phyloP scores from a whole-genome alignment of 2,329 filamentous ascomycete species.

The Xylaria sp. region DNA sequence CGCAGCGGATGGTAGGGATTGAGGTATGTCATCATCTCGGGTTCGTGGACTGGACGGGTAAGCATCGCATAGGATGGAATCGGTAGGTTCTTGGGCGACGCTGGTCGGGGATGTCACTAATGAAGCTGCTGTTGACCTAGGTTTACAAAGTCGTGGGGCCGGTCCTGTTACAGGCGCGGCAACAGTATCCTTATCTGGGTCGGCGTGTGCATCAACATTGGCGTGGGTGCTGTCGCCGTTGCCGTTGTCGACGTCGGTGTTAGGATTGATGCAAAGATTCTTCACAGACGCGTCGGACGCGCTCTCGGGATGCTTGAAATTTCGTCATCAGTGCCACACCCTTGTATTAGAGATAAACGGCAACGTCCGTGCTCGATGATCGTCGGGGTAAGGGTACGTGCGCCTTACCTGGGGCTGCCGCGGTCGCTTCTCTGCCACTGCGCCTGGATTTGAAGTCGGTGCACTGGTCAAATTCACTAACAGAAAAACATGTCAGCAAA shows the following conservation, averaged over 20 bases:
- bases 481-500: conserved; percentile 5
- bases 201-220: neutral
- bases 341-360: conserved; percentile 38
- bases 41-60: conserved; percentile 30
- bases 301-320: conserved; percentile 39
- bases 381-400: neutral
- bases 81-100: conserved; percentile 19
- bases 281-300: conserved; percentile 41
- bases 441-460: neutral
- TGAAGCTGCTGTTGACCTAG: conserved; percentile 7
- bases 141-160: conserved; percentile 5
- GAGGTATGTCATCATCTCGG: conserved; percentile 38
- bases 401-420: conserved; percentile 32
- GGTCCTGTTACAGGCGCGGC: conserved; percentile 23
- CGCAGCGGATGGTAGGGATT: conserved; percentile 21
- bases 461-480: conserved; percentile 4
- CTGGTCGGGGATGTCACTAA: conserved; percentile 13
- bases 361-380: conserved; percentile 25
- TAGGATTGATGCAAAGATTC: conserved; percentile 7
- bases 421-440: neutral
- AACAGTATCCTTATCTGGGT: neutral
- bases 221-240: neutral
- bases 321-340: conserved; percentile 47
- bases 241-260: neutral
- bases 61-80: conserved; percentile 32